Base-by-base conservation (phyloP, 306 rosid genomes). In the Boehmeria nivea region DNA sequence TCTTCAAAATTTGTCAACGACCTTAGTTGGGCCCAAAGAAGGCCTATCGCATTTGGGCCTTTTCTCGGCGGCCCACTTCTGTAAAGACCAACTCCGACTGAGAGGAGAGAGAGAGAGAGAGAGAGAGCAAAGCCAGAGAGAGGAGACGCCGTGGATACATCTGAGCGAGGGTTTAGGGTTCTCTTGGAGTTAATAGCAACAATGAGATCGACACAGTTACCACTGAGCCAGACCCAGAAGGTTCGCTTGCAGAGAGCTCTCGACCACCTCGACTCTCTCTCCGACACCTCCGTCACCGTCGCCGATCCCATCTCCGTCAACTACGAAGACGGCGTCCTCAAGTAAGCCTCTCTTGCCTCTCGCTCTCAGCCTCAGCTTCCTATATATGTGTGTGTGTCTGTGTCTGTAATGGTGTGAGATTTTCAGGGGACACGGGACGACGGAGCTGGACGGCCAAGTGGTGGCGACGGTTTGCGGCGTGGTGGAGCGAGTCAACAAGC, bases 401-500 rank as follows among this genome's bases (percentile, higher is more conserved):
- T 16, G 5, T 17, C 11, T 45, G 12, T 19, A n/a, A 19, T 45
- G 13, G 1, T 6, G 14, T 1, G 15, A 10, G 6, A 12, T 49
- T 10, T 59, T 27, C 63, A 83, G 89, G 83, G 98, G 94, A 39
- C 96, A 91, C 27, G 98, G 98, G 59, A 91, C 98, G 26, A 52
- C 73, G 5, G 96, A 87, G 24, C 73, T 78, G 40, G 54, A 82
- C 28, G 94, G 91, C 3, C 87, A 91, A 62, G 64, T 91, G 40
- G 69, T 84, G 44, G 96, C 98, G 59, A 82, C 94, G 10, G 43
- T 87, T 55, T 87, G 98, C 33, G 98, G 95, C 0, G 74, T 90
- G 18, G 88, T 90, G 0, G 91, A 87, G 82, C 88, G 98, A 1
- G 88, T 90, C 20, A 86, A 84, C 70, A 90, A 90, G 80, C 96